Evolutionary conservation across 768 basidiomycete species (phyloP).

Genomic region (Amanita inopinata): DNA sequence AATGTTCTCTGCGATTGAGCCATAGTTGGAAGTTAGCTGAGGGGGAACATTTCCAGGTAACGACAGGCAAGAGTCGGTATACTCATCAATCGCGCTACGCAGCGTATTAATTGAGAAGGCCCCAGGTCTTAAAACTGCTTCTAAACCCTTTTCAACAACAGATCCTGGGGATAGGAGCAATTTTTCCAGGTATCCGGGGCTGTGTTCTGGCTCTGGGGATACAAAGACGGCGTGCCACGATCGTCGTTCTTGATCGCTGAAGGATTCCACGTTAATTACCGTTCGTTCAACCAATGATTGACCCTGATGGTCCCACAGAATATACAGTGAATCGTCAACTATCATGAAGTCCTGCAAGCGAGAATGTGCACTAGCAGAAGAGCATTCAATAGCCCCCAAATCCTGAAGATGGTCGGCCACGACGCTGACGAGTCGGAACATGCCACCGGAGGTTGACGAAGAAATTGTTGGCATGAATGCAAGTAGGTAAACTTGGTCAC

Average conservation of each 20-base stretch:
- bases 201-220: conserved; percentile 65
- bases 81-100: conserved; percentile 73
- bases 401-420: conserved; percentile 51
- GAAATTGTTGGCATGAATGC: conserved; percentile 64
- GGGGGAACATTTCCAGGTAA: conserved; percentile 47
- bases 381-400: conserved; percentile 49
- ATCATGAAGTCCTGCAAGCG: conserved; percentile 73
- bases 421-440: conserved; percentile 58
- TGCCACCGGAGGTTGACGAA: conserved; percentile 63
- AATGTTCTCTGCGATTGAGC: conserved; percentile 64
- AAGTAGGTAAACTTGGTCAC: conserved; percentile 51
- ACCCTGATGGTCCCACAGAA: conserved; percentile 78
- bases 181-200: conserved; percentile 84
- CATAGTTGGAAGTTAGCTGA: conserved; percentile 52
- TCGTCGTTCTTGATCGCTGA: conserved; percentile 21
- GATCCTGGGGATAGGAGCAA: conserved; percentile 63
- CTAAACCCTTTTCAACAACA: conserved; percentile 69
- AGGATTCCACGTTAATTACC: conserved; percentile 31
- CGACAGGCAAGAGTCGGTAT: conserved; percentile 62
- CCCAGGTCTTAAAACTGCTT: conserved; percentile 78
- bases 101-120: conserved; percentile 81
- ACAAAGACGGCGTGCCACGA: conserved; percentile 51
- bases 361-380: conserved; percentile 50
- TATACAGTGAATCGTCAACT: conserved; percentile 44
- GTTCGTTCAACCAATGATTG: conserved; percentile 58